Evolutionary conservation across 1,139 yeast genomes (phyloP).

Genomic region (Yamadazyma oceani): DNA sequence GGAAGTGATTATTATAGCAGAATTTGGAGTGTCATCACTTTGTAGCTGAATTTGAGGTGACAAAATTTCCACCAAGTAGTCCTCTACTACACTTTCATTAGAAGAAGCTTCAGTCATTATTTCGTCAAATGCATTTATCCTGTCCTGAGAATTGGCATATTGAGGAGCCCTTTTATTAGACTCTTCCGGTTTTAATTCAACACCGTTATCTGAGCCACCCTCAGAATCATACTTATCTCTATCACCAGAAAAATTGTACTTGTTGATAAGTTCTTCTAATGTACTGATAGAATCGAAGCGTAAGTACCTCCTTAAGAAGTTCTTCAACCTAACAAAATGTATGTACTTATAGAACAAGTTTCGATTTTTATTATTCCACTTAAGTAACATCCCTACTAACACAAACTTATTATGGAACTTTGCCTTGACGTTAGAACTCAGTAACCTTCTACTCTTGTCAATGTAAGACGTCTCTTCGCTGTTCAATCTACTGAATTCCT

Average conservation of each 20-base stretch:
- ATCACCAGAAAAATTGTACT: conserved; percentile 5
- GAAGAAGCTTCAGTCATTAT: conserved; percentile 45
- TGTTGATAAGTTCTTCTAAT: conserved; percentile 34
- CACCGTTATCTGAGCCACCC: conserved; percentile 1
- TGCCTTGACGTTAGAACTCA: conserved; percentile 20
- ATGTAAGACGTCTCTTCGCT: conserved; percentile 8
- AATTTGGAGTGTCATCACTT: conserved; percentile 60
- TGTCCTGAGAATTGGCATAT: conserved; percentile 18
- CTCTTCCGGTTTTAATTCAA: conserved; percentile 1
- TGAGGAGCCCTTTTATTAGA: not conserved
- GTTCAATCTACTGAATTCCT: conserved; percentile 21
- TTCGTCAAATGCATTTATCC: conserved; percentile 48
- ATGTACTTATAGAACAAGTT: conserved; percentile 38
- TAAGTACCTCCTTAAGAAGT: conserved; percentile 30
- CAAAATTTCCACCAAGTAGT: conserved; percentile 67
- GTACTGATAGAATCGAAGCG: conserved; percentile 41
- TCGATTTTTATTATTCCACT: conserved; percentile 44
- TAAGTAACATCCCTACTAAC: conserved; percentile 40
- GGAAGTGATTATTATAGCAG: conserved; percentile 52
- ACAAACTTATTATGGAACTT: conserved; percentile 43
- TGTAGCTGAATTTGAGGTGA: conserved; percentile 87
- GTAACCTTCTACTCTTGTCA: conserved; percentile 12
- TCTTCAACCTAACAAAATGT: conserved; percentile 37
- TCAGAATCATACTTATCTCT: conserved; percentile 5
- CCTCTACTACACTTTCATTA: conserved; percentile 53